phyloP scores from a whole-genome alignment of 2,329 filamentous ascomycete species.

The Neofusicoccum kwambonambiense region DNA sequence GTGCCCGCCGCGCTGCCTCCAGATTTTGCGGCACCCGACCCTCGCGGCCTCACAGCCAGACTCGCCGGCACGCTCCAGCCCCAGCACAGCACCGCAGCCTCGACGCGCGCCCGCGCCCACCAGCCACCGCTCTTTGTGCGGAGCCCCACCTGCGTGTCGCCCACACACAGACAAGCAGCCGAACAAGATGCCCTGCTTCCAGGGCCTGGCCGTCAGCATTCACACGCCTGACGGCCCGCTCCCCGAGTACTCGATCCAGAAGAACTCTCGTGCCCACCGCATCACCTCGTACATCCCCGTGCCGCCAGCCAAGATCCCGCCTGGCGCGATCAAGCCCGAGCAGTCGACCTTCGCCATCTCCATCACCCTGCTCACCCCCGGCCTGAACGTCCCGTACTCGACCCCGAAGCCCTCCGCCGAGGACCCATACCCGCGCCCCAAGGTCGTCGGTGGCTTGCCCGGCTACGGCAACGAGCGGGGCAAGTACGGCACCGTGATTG shows the following conservation, averaged over 20 bases:
- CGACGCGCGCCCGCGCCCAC: background rate
- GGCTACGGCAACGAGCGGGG: slow-evolving; percentile 53
- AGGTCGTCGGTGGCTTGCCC: slow-evolving; percentile 72
- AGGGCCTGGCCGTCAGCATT: slow-evolving; percentile 97
- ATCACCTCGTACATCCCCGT: slow-evolving; percentile 98
- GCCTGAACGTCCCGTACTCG: slow-evolving; percentile 87
- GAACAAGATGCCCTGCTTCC: slow-evolving; percentile 83
- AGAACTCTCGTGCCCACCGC: slow-evolving; percentile 83
- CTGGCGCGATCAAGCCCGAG: slow-evolving; percentile 71
- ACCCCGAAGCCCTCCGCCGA: slow-evolving; percentile 75
- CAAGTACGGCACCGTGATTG: slow-evolving; percentile 59
- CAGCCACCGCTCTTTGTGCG: slow-evolving; percentile 17
- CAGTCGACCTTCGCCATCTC: slow-evolving; percentile 97
- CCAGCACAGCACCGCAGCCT: background rate
- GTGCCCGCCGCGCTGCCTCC: slow-evolving; percentile 8
- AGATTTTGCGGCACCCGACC: slow-evolving; percentile 1
- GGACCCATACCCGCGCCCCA: slow-evolving; percentile 77
- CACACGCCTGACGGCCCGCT: slow-evolving; percentile 79
- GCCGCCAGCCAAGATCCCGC: slow-evolving; percentile 75
- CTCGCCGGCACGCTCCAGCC: background rate
- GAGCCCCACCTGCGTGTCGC: slow-evolving; percentile 8
- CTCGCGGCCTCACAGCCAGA: background rate
- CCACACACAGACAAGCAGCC: background rate
- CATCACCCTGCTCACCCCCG: slow-evolving; percentile 88
- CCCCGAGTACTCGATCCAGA: slow-evolving; percentile 90